Conservation (phyloP, 345 rosid species). For the Melaleuca alternifolia region DNA sequence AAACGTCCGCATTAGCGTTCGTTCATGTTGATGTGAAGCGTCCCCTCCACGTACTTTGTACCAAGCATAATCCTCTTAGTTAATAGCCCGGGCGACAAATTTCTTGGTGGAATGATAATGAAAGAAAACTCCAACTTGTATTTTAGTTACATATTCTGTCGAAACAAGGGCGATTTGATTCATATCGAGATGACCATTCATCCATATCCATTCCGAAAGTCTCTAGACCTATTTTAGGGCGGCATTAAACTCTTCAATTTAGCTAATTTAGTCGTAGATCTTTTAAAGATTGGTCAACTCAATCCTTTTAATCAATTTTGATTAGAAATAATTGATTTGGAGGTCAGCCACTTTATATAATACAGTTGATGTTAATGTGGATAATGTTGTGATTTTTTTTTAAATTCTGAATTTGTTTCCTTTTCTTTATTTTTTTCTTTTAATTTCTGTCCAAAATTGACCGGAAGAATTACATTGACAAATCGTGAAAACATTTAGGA, state of each 20-base stretch:
- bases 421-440: neutral
- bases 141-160: neutral
- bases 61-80: no score
- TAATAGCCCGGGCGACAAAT: neutral
- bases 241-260: neutral
- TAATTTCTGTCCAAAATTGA: no score
- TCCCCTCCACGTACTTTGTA: no score
- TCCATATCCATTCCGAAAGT: neutral
- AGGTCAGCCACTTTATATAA: neutral
- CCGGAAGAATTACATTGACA: no score
- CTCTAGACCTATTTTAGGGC: neutral
- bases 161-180: neutral
- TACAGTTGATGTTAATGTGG: fast-evolving
- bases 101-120: neutral
- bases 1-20: neutral
- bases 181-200: fast-evolving
- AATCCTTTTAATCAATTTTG: neutral
- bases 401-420: neutral
- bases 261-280: neutral
- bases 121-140: neutral
- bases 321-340: neutral
- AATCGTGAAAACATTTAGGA: no score
- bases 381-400: neutral
- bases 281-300: neutral
- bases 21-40: neutral